Evolutionary conservation across 2,329 filamentous ascomycete genomes (phyloP).

Genomic region (Fusarium scirpi): DNA sequence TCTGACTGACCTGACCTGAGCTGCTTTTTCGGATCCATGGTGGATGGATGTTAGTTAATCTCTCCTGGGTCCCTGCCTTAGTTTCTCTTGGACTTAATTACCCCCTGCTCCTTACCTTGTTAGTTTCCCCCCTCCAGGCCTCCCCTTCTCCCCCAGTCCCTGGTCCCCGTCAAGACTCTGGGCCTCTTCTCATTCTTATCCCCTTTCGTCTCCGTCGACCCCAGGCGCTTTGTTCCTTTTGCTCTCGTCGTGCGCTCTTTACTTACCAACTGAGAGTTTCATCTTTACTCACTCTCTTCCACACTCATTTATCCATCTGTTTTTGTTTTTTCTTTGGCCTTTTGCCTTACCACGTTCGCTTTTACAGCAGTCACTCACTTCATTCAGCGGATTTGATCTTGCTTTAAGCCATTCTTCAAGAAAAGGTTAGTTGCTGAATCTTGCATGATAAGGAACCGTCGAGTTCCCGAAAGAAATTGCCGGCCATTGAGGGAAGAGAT

Average conservation of each 20-base stretch:
- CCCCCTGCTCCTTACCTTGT: slow-evolving; percentile 25
- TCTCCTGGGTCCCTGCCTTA: slow-evolving; percentile 26
- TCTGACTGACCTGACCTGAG: not conserved
- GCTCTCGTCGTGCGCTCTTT: slow-evolving; percentile 50
- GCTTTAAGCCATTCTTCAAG: slow-evolving; percentile 29
- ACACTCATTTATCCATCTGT: slow-evolving; percentile 62
- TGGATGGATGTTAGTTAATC: slow-evolving; percentile 20
- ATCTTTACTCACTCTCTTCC: slow-evolving; percentile 61
- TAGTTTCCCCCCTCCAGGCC: slow-evolving; percentile 19
- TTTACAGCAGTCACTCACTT: slow-evolving; percentile 46
- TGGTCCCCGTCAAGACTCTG: slow-evolving; percentile 40
- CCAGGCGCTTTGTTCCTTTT: slow-evolving; percentile 44
- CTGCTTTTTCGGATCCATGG: slow-evolving; percentile 21
- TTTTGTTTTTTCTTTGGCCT: slow-evolving; percentile 38
- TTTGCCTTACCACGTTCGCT: slow-evolving; percentile 49
- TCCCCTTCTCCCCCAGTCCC: slow-evolving; percentile 31
- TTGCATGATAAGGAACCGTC: not conserved
- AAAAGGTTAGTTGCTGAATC: slow-evolving; percentile 42
- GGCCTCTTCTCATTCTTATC: slow-evolving; percentile 42
- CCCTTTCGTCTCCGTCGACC: slow-evolving; percentile 46
- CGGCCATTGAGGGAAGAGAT: not conserved
- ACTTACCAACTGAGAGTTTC: slow-evolving; percentile 65
- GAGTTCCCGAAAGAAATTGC: not conserved
- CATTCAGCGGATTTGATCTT: slow-evolving; percentile 29
- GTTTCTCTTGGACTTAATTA: slow-evolving; percentile 13